Conservation (phyloP, 371 early-diverging fungal species). For the Polyrhizophydium stewartii region DNA sequence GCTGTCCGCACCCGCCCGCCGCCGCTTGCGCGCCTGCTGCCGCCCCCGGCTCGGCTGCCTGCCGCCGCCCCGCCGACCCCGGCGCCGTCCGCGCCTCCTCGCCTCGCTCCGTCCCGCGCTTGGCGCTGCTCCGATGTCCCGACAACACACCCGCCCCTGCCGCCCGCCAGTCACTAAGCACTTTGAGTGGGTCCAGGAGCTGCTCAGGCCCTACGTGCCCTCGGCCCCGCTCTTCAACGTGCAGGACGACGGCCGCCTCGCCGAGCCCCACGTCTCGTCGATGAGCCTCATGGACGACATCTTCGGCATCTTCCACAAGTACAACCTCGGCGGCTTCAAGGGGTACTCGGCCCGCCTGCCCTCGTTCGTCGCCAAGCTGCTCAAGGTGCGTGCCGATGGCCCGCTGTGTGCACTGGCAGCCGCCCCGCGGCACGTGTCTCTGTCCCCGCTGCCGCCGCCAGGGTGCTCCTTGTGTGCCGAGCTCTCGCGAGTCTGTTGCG, state of each 20-base stretch:
- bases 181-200: conserved; percentile 18
- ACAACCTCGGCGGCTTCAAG: conserved; percentile 63
- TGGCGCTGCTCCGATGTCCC: no score
- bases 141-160: no score
- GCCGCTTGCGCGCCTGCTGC: no score
- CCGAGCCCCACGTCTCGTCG: background rate
- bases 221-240: conserved; percentile 1
- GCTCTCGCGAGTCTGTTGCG: background rate
- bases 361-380: conserved; percentile 18
- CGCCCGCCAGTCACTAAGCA: conserved; percentile 12
- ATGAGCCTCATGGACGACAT: conserved; percentile 13
- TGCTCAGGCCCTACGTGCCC: conserved; percentile 10
- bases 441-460: background rate
- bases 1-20: no score
- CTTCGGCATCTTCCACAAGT: conserved; percentile 70
- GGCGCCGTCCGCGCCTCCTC: no score
- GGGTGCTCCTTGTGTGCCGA: no score
- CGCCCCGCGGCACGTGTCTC: background rate
- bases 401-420: background rate
- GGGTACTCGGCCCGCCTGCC: conserved; percentile 83
- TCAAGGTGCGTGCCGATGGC: conserved; percentile 19
- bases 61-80: no score
- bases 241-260: conserved; percentile 9
- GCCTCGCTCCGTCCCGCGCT: no score
- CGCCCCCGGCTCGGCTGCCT: no score